Percentiles rank a stretch among this genome's conserved stretches.
These are phyloP conservation scores for Kodamaea laetipori DNA, from an alignment of 805 yeast genomes.

Conservation along the genomic window DNA sequence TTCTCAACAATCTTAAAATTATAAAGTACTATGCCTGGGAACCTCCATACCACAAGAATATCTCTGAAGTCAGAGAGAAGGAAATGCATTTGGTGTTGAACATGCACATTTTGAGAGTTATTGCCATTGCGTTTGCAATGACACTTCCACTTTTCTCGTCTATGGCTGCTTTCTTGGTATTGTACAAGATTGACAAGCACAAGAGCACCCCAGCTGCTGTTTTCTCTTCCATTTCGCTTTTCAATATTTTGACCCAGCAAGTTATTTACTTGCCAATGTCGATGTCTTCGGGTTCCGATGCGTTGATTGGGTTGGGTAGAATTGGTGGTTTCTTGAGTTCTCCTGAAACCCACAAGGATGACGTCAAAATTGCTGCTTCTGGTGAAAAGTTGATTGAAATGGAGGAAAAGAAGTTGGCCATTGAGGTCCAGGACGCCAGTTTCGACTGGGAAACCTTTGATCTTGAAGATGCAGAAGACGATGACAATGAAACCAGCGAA, in stretches of 20 bases:
- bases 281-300: slow-evolving; percentile 68
- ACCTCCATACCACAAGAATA: slow-evolving; percentile 62
- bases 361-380: slow-evolving; percentile 28
- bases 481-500: background rate
- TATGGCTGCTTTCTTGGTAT: slow-evolving; percentile 51
- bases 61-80: slow-evolving; percentile 54
- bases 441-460: slow-evolving; percentile 64
- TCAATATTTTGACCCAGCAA: slow-evolving; percentile 61
- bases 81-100: slow-evolving; percentile 65
- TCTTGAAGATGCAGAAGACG: slow-evolving; percentile 6
- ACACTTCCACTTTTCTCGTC: slow-evolving; percentile 73
- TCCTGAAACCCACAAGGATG: slow-evolving; percentile 33
- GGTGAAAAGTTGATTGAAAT: slow-evolving; percentile 24
- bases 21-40: slow-evolving; percentile 95
- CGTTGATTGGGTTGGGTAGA: slow-evolving; percentile 61
- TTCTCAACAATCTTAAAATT: slow-evolving; percentile 72
- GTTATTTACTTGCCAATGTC: slow-evolving; percentile 73
- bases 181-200: slow-evolving; percentile 35
- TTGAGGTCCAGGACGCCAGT: slow-evolving; percentile 50
- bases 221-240: slow-evolving; percentile 71
- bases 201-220: slow-evolving; percentile 58
- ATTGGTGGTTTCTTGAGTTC: slow-evolving; percentile 54
- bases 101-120: slow-evolving; percentile 70
- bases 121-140: slow-evolving; percentile 64
- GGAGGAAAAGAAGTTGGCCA: slow-evolving; percentile 41